These are phyloP conservation scores for Rubia occidens DNA, from an alignment of 305 asterid genomes.

Conservation along the genomic window DNA sequence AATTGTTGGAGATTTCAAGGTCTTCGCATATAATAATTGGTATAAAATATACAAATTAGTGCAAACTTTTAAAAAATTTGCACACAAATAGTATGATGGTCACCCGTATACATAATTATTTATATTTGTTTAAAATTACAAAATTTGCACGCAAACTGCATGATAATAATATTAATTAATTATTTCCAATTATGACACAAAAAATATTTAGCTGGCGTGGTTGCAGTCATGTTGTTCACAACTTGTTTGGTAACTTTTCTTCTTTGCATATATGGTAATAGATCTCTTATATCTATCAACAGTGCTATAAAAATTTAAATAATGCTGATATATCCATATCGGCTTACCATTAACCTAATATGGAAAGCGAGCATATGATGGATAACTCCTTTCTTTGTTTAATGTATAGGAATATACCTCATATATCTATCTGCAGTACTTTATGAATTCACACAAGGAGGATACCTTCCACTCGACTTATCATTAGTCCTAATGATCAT, in stretches of 20 bases:
- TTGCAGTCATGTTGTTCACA: constrained; percentile 61
- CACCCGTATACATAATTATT: too few species aligned
- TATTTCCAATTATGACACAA: background rate
- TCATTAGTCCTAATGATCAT: constrained; percentile 38
- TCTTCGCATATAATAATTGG: too few species aligned
- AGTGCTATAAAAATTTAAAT: too few species aligned
- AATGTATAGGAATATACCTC: constrained; percentile 33
- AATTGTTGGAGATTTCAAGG: too few species aligned
- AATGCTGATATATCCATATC: too few species aligned
- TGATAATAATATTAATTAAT: constrained; percentile 16
- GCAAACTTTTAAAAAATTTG: too few species aligned
- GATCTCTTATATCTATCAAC: too few species aligned
- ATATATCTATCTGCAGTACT: constrained; percentile 49
- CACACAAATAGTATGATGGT: too few species aligned
- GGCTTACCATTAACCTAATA: constrained; percentile 10
- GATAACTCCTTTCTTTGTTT: constrained; percentile 35
- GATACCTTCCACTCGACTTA: constrained; percentile 53
- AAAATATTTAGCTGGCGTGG: constrained; percentile 28
- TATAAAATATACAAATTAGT: too few species aligned
- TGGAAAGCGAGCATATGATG: constrained; percentile 66
- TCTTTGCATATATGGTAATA: too few species aligned
- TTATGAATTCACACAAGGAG: constrained; percentile 58
- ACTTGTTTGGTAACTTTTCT: constrained; percentile 37
- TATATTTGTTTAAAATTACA: too few species aligned
- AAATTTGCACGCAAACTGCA: too few species aligned